phyloP scores from a whole-genome alignment of 306 rosid genomes.

The Geum urbanum region DNA sequence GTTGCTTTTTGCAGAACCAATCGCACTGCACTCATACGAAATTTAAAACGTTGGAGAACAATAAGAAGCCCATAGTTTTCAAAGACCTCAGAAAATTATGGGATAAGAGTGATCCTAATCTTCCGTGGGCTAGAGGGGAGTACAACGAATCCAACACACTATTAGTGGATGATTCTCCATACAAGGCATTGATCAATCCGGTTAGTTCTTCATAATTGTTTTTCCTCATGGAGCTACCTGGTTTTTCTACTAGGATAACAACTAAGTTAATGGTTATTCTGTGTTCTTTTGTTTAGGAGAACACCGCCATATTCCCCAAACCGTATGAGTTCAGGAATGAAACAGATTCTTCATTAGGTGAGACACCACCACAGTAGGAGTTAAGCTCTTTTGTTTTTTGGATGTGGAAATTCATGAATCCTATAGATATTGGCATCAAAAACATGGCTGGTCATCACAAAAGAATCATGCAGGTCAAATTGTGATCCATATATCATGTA shows the following conservation, averaged over 20 bases:
- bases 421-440: not conserved
- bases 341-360: conserved; percentile 68
- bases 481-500: not conserved
- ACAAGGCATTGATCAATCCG: conserved; percentile 81
- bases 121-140: conserved; percentile 75
- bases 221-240: conserved; percentile 4
- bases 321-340: conserved; percentile 40
- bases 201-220: conserved; percentile 42
- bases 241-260: conserved; percentile 16
- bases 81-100: conserved; percentile 82
- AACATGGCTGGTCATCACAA: not conserved
- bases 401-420: not conserved
- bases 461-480: not conserved
- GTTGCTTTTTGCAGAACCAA: conserved; percentile 47
- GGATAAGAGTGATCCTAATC: conserved; percentile 54
- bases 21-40: conserved; percentile 60
- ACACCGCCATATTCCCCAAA: conserved; percentile 76
- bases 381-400: not conserved
- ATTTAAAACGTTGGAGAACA: conserved; percentile 50
- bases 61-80: conserved; percentile 55
- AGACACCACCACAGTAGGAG: conserved; percentile 27
- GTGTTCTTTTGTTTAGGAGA: conserved; percentile 42
- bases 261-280: conserved; percentile 18
- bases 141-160: conserved; percentile 74
- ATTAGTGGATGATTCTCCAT: conserved; percentile 87